Percentiles rank a stretch among this genome's conserved stretches.
These are phyloP conservation scores for Graphiopsis chlorocephala DNA, from an alignment of 2,329 filamentous ascomycete genomes.

Conservation along the genomic window DNA sequence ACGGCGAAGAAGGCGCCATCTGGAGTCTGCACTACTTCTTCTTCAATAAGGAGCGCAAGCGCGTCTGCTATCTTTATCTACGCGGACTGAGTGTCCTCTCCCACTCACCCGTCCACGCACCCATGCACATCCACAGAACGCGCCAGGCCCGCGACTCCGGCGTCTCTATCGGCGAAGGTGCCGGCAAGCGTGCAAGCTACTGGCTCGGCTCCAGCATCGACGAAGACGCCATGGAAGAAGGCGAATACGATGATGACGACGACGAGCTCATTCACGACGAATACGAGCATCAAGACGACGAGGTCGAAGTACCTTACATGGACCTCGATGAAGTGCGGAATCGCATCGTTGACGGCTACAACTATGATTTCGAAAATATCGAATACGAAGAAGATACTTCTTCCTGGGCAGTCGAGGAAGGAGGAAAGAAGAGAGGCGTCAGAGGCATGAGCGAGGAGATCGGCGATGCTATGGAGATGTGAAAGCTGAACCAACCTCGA, in stretches of 20 bases:
- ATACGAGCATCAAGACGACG: slow-evolving; percentile 28
- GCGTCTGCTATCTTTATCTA: slow-evolving; percentile 90
- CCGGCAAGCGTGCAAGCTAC: slow-evolving; percentile 78
- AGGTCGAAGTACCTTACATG: slow-evolving; percentile 34
- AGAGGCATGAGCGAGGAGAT: slow-evolving; percentile 34
- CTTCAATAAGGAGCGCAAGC: slow-evolving; percentile 88
- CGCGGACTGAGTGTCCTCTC: slow-evolving; percentile 79
- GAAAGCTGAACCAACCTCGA: background rate
- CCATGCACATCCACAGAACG: slow-evolving; percentile 45
- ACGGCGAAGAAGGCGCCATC: slow-evolving; percentile 87
- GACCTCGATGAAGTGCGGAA: slow-evolving; percentile 36
- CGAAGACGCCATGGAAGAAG: slow-evolving; percentile 17
- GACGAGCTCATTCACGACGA: slow-evolving; percentile 22
- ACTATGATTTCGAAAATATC: slow-evolving; percentile 21
- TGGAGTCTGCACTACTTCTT: slow-evolving; percentile 98
- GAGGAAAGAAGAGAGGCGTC: slow-evolving; percentile 16
- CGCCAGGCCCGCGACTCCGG: slow-evolving; percentile 30
- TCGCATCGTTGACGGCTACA: slow-evolving; percentile 33
- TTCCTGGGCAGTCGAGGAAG: slow-evolving; percentile 6
- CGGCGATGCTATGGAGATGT: slow-evolving; percentile 34
- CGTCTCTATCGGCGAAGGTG: slow-evolving; percentile 50
- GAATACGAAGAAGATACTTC: slow-evolving; percentile 13
- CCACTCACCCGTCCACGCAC: slow-evolving; percentile 53
- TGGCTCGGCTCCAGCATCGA: slow-evolving; percentile 65
- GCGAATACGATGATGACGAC: slow-evolving; percentile 33